Evolutionary conservation across 495 filamentous ascomycete species (phyloP).

Genomic region (Oidiodendron maius): DNA sequence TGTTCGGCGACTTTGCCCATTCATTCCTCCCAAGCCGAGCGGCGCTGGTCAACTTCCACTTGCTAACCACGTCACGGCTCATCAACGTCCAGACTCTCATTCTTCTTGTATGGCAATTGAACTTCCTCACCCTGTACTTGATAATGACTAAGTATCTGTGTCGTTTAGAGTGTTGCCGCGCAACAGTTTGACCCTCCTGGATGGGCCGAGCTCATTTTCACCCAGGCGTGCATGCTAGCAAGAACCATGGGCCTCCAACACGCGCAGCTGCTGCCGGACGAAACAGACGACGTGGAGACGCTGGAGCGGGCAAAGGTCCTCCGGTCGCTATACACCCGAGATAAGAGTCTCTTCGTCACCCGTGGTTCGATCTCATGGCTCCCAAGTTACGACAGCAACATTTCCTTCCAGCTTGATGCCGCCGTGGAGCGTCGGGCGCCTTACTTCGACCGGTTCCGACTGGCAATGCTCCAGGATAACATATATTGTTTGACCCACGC

Average conservation of each 20-base stretch:
- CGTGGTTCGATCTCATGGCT: conserved; percentile 7
- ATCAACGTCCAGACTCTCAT: too few relatives aligned
- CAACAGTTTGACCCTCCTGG: conserved; percentile 7
- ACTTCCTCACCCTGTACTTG: too few relatives aligned
- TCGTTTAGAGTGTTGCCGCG: conserved; percentile 1
- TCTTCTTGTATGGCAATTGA: too few relatives aligned
- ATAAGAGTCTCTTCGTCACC: conserved; percentile 5
- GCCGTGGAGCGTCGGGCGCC: conserved; percentile 1
- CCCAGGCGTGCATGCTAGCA: conserved; percentile 2
- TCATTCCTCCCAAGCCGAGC: conserved; percentile 7
- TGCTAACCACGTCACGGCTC: too few relatives aligned
- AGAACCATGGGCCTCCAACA: conserved; percentile 5
- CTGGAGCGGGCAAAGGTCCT: conserved; percentile 6
- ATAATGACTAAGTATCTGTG: too few relatives aligned
- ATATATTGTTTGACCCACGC: too few relatives aligned
- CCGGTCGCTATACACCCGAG: not conserved
- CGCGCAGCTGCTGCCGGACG: not conserved
- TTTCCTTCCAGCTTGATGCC: not conserved
- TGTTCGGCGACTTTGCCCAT: conserved; percentile 5
- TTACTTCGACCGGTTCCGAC: too few relatives aligned
- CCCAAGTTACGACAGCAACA: conserved; percentile 1
- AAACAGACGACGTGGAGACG: not conserved
- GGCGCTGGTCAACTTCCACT: too few relatives aligned
- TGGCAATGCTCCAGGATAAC: too few relatives aligned
- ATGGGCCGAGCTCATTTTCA: conserved; percentile 5